These are phyloP conservation scores for Penicillium desertorum DNA, from an alignment of 495 filamentous ascomycete genomes.

Conservation along the genomic window DNA sequence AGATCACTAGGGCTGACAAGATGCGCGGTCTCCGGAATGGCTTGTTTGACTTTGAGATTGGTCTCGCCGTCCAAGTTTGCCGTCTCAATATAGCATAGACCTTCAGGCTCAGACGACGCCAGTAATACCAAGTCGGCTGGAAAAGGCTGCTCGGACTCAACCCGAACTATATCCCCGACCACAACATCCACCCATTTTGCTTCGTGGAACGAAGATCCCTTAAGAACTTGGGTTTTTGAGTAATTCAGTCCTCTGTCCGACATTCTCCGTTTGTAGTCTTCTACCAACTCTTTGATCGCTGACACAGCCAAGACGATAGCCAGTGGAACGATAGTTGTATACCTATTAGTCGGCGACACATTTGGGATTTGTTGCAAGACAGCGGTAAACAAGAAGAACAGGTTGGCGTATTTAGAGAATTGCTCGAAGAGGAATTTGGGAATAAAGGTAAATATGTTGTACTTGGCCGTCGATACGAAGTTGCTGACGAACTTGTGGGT, in stretches of 20 bases:
- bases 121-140: slow-evolving; percentile 91
- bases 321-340: slow-evolving; percentile 93
- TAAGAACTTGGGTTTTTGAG: slow-evolving; percentile 80
- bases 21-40: slow-evolving; percentile 86
- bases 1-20: slow-evolving; percentile 86
- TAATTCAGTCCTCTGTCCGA: slow-evolving; percentile 87
- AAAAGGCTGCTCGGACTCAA: slow-evolving; percentile 95
- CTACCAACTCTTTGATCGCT: slow-evolving; percentile 89
- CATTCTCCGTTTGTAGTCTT: slow-evolving; percentile 86
- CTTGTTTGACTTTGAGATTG: slow-evolving; percentile 99
- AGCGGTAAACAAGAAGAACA: slow-evolving; percentile 99
- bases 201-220: slow-evolving; percentile 81
- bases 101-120: slow-evolving; percentile 95
- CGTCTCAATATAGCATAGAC: slow-evolving; percentile 98
- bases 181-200: slow-evolving; percentile 90
- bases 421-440: slow-evolving; percentile 99
- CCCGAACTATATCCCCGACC: slow-evolving; percentile 91
- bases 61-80: slow-evolving; percentile 98
- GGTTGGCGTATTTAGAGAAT: slow-evolving; percentile 98
- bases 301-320: slow-evolving; percentile 88
- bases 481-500: slow-evolving; percentile 90
- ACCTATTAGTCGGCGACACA: slow-evolving; percentile 90
- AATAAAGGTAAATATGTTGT: slow-evolving; percentile 91
- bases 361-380: slow-evolving; percentile 93
- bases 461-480: slow-evolving; percentile 96